These are phyloP conservation scores for Macrotyloma uniflorum DNA, from an alignment of 306 rosid genomes.

Conservation along the genomic window DNA sequence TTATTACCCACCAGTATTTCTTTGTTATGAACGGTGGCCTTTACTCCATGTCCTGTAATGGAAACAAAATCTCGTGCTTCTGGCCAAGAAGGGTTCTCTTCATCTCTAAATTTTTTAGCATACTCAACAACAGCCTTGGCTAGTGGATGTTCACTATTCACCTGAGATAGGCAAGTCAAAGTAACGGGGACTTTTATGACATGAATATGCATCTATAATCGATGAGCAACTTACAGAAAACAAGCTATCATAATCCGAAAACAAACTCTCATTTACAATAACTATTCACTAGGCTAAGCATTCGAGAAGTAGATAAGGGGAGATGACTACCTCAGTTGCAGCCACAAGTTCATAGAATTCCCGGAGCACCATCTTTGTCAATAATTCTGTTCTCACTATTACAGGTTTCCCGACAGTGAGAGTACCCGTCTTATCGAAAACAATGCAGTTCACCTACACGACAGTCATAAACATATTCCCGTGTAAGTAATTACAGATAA, in stretches of 20 bases:
- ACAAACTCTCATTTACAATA: not conserved
- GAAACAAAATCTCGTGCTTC: constrained; percentile 74
- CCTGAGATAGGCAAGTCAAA: constrained; percentile 50
- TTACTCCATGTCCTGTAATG: constrained; percentile 89
- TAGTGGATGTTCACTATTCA: constrained; percentile 87
- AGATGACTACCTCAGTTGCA: constrained; percentile 72
- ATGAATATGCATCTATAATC: constrained; percentile 11
- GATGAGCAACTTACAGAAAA: not conserved
- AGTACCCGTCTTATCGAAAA: constrained; percentile 93
- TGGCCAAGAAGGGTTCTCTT: constrained; percentile 66
- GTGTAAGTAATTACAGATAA: constrained; percentile 3
- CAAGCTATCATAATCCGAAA: not conserved
- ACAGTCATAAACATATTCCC: constrained; percentile 23
- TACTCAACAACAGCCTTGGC: constrained; percentile 83
- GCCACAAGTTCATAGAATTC: constrained; percentile 85
- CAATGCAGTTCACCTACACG: constrained; percentile 82
- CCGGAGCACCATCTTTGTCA: constrained; percentile 47
- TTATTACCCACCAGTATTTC: constrained; percentile 78
- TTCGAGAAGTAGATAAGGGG: not conserved
- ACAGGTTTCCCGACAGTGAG: constrained; percentile 85
- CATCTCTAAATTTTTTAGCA: constrained; percentile 69
- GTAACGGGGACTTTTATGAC: not conserved
- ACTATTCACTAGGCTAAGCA: constrained; percentile 16
- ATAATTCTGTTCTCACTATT: constrained; percentile 60
- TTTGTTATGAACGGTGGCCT: constrained; percentile 71